Evolutionary conservation across 768 basidiomycete genomes (phyloP).

Genomic region (Amanita molliuscula): DNA sequence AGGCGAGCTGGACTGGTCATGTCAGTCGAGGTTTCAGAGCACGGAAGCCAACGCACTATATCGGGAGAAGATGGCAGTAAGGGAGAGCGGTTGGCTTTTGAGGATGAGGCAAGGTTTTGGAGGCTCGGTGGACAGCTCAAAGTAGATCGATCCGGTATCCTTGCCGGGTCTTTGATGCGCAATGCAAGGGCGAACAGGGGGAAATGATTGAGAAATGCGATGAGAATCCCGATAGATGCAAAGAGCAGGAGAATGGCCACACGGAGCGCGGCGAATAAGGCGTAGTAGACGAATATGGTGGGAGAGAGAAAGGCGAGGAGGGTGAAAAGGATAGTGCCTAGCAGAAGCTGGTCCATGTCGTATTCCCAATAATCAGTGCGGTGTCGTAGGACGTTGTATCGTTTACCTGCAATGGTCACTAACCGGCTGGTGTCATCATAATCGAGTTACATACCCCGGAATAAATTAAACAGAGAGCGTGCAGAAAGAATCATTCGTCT

Average conservation of each 20-base stretch:
- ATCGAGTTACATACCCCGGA: constrained; percentile 38
- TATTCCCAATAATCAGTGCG: constrained; percentile 90
- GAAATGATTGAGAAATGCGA: constrained; percentile 86
- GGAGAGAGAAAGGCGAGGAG: constrained; percentile 74
- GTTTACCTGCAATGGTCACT: constrained; percentile 40
- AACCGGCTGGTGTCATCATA: not conserved
- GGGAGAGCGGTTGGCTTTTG: constrained; percentile 40
- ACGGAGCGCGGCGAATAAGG: constrained; percentile 60
- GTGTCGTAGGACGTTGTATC: constrained; percentile 77
- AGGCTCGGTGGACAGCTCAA: not conserved
- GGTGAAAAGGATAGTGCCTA: constrained; percentile 86
- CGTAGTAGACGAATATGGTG: constrained; percentile 80
- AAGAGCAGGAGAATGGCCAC: constrained; percentile 42
- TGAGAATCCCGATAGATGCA: constrained; percentile 48
- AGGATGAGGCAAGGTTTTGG: constrained; percentile 1
- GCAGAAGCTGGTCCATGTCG: constrained; percentile 87
- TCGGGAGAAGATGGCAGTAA: constrained; percentile 44
- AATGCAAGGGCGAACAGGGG: constrained; percentile 86
- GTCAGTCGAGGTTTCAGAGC: not conserved
- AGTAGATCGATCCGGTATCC: constrained; percentile 60
- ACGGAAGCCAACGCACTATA: constrained; percentile 32
- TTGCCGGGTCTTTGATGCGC: constrained; percentile 69
- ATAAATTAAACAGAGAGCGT: constrained; percentile 78
- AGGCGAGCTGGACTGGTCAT: constrained; percentile 32
- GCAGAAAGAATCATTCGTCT: constrained; percentile 44